phyloP scores from a whole-genome alignment of 164 flowering plant species.

The Chimonanthus praecox region DNA sequence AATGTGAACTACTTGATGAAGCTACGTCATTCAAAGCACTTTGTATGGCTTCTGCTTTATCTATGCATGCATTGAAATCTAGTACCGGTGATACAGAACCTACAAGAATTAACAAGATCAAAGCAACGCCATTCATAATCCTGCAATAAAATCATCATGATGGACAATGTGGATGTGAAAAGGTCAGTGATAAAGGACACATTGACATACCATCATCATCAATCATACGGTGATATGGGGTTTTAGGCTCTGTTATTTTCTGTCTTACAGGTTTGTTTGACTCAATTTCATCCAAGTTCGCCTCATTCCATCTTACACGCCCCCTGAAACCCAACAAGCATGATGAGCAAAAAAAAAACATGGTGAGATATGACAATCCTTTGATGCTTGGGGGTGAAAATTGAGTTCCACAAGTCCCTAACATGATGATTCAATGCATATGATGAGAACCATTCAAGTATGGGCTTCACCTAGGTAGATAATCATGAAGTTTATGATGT shows the following conservation, averaged over 20 bases:
- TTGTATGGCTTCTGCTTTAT: conserved; percentile 64
- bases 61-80: conserved; percentile 42
- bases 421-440: background rate
- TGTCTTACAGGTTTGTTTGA: conserved; percentile 94
- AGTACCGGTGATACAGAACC: conserved; percentile 62
- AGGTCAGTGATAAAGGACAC: background rate
- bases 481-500: too few species aligned
- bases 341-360: background rate
- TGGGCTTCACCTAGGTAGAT: background rate
- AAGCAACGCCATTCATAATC: background rate
- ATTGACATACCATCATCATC: conserved; percentile 68
- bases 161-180: background rate
- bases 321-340: conserved; percentile 34
- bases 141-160: background rate
- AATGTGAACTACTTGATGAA: conserved; percentile 51
- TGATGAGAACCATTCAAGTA: background rate
- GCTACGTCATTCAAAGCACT: conserved; percentile 65
- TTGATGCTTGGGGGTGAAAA: background rate
- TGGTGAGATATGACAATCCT: background rate
- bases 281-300: conserved; percentile 84
- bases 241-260: conserved; percentile 99
- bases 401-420: background rate
- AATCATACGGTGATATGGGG: conserved; percentile 92
- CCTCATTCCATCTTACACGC: conserved; percentile 88
- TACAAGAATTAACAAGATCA: conserved; percentile 19